Base-by-base conservation (phyloP, 225 moss, liverwort and hornwort genomes). In the Asterella californica region DNA sequence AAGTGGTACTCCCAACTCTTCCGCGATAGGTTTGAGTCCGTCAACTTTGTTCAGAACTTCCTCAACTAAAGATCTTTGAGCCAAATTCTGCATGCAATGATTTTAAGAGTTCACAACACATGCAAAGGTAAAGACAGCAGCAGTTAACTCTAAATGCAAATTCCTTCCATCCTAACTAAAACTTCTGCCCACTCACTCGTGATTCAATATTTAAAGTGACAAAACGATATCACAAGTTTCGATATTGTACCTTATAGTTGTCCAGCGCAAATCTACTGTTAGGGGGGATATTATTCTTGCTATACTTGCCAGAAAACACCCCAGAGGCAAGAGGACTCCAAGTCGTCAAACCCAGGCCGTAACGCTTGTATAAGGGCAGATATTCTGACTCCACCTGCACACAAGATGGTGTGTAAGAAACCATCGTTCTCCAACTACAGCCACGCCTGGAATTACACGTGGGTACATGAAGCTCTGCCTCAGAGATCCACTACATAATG, bases 271-370 rank as follows among this genome's bases (percentile, higher is more conserved):
- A 86, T 64, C 94, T 91, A 70, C 92, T 94, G 72, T 93, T 90
- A 80, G 90, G 84, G 52, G 94, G 96, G 34, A 96, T 90, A 8
- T 88, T 84, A 52, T 78, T 91, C 76, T 88, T 91, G 46, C 85
- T 84, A 57, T 96, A 96, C 66, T 94, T 96, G 50, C 96, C 96
- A 25, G 94, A 90, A 32, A 96, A 87, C 66, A 96, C 94, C 81
- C 96, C 96, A 34, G 94, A 96, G 37, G 96, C 96, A 70, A 94
- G 90, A 36, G 96, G 96, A 74, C 96, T 96, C 96, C 96, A 96
- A 5, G 96, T 96, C 2, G 96, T 96, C 78, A 96, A 90, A 55
- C 96, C 96, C 65, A 93, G 54, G 19, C 96, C 96, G 77, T 94
- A 94, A 25, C 86, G 84, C 81, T 92, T 84, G 85, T 94, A 96